Percentiles rank a stretch among this genome's conserved stretches.
phyloP scores from a whole-genome alignment of 305 asterid genomes.

The Fraxinus platypoda region DNA sequence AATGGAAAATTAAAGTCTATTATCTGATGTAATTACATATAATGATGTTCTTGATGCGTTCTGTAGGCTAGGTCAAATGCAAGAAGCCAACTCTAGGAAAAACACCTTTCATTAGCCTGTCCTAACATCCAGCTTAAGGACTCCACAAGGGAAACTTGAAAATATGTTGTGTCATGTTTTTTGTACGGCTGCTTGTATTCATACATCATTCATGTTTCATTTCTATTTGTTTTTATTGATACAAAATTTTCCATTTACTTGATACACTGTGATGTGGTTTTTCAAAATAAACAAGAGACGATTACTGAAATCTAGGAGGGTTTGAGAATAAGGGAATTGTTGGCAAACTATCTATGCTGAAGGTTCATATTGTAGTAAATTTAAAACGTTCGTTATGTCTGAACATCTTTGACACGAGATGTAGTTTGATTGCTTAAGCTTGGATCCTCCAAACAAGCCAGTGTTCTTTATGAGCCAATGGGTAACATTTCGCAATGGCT shows the following conservation, averaged over 20 bases:
- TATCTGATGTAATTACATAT: constrained; percentile 59
- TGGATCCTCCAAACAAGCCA: background rate
- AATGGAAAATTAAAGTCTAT: constrained; percentile 54
- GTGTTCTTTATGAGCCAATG: background rate
- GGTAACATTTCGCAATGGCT: background rate
- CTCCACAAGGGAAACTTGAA: background rate
- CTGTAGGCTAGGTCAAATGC: constrained; percentile 66
- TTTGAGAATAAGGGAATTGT: background rate
- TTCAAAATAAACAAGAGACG: background rate
- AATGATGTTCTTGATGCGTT: constrained; percentile 58
- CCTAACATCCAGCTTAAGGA: background rate
- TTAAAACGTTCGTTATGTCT: background rate
- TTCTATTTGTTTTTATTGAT: background rate
- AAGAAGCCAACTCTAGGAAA: constrained; percentile 45
- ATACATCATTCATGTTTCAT: background rate
- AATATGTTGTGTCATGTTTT: background rate
- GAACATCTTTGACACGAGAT: background rate
- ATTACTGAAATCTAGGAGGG: background rate
- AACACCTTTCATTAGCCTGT: background rate
- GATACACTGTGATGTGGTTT: background rate
- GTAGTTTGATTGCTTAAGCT: background rate
- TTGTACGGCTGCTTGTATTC: background rate
- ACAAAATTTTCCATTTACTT: background rate
- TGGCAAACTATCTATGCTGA: background rate
- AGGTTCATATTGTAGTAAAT: background rate